Base-by-base conservation (phyloP, 495 filamentous ascomycete species). In the Penicillium atrosanguineum region DNA sequence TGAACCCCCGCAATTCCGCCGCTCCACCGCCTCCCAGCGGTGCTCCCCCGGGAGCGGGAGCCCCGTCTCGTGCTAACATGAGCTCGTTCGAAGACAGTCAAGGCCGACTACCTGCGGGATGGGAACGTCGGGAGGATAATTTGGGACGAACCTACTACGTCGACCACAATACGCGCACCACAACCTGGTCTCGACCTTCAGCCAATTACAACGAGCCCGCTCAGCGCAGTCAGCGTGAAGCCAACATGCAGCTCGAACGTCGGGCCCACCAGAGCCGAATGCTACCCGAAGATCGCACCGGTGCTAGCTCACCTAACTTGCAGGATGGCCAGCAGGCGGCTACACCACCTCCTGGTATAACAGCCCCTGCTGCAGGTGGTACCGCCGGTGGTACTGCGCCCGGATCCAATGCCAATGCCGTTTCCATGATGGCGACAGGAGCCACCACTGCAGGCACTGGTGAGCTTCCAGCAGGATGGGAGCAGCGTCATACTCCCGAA, bases 81-180 rank as follows among this genome's bases (percentile, higher is more conserved):
- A 97, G 90, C 69, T 91, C 93, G 1, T 98, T 98, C 65, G 93
- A 96, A 74, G 94, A 98, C 67, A 83, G 86, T 31, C 91, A 96
- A 66, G 94, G 94, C 43, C 85, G 93, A 65, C 72, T 98, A 56
- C 94, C 94, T 19, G 85, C 88, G 46, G 94, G 94, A 34, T 98
- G 95, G 93, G 94, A 98, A 70, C 83, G 95, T 44, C 83, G 94
- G 39, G 94, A 97, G 66, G 94, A 98, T 70, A 91, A 97, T 63
- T 73, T 98, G 37, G 95, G 95, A 49, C 85, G 94, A 61, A 97
- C 92, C n/a, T 98, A 98, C 66, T 98, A 98, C 71, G 94, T 98
- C 29, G 94, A 98, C 68, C 94, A 98, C 69, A 98, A 98, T 68
- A 95, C 93, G 6, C 81, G 94, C 56, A 91, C 92, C 44, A 98